phyloP scores from a whole-genome alignment of 1,284 basidiomycete genomes.

The Sanguinoderma infundibulare region DNA sequence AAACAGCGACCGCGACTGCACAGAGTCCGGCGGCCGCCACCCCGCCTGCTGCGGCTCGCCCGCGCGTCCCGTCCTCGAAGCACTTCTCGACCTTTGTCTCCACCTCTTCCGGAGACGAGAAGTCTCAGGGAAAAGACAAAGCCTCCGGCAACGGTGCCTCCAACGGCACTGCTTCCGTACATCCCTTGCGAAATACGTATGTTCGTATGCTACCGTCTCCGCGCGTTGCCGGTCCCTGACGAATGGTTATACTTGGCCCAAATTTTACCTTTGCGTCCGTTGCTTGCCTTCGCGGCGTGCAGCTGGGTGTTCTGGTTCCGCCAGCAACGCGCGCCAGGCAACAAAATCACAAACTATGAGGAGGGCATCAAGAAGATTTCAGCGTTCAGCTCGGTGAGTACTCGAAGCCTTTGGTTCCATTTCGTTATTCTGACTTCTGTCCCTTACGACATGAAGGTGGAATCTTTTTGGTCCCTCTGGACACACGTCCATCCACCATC shows the following conservation, averaged over 20 bases:
- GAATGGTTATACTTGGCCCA: neutral
- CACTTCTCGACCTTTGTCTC: slow-evolving; percentile 76
- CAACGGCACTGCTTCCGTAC: slow-evolving; percentile 47
- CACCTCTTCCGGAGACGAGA: slow-evolving; percentile 45
- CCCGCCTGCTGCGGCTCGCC: slow-evolving; percentile 40
- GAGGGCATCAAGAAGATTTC: slow-evolving; percentile 87
- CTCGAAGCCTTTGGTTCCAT: neutral
- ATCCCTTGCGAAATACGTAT: slow-evolving; percentile 85
- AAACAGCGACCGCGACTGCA: slow-evolving; percentile 32
- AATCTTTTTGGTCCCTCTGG: slow-evolving; percentile 86
- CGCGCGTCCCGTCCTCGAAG: slow-evolving; percentile 62
- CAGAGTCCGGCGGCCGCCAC: slow-evolving; percentile 21
- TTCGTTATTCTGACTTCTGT: slow-evolving; percentile 1
- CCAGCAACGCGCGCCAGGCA: slow-evolving; percentile 80
- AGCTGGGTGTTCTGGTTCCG: slow-evolving; percentile 90
- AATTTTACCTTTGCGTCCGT: neutral
- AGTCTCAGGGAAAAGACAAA: slow-evolving; percentile 49
- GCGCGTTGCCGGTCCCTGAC: slow-evolving; percentile 27
- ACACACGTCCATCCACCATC: slow-evolving; percentile 81
- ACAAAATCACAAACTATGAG: slow-evolving; percentile 81
- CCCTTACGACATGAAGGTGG: slow-evolving; percentile 51
- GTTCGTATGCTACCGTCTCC: slow-evolving; percentile 55
- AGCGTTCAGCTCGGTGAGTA: slow-evolving; percentile 72
- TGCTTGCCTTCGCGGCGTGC: neutral
- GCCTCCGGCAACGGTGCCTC: slow-evolving; percentile 41